Evolutionary conservation across 208 protist species (phyloP).

Genomic region (Chromosphaera perkinsii): DNA sequence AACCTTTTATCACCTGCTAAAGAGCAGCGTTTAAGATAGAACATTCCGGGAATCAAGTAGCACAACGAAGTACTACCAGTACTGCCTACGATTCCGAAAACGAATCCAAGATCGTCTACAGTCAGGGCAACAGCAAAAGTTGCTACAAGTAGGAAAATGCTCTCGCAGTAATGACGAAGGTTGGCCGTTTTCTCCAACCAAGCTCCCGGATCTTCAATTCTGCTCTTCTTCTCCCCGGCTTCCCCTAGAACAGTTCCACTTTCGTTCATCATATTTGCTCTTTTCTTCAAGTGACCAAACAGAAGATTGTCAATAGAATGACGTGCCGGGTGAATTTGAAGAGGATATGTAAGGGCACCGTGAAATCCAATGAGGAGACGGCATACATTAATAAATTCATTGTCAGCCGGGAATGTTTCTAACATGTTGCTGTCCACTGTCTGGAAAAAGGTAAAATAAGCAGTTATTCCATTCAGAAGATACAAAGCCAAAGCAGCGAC

Average conservation of each 20-base stretch:
- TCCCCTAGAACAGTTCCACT: no score
- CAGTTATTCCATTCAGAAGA: neutral
- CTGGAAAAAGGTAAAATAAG: conserved; percentile 4
- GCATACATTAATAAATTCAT: neutral
- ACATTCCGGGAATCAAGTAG: conserved; percentile 28
- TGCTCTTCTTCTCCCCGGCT: no score
- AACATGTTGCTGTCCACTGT: neutral
- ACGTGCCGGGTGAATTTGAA: neutral
- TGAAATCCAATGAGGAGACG: conserved; percentile 3
- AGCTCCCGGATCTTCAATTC: no score
- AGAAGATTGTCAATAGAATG: no score
- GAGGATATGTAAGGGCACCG: conserved; percentile 12
- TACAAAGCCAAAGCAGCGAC: neutral
- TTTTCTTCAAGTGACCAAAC: no score
- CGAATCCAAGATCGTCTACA: conserved; percentile 1
- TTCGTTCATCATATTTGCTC: no score
- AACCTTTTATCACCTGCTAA: no score
- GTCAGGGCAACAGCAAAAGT: neutral
- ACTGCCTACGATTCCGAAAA: conserved; percentile 26
- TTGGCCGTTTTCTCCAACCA: no score
- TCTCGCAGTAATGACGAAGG: no score
- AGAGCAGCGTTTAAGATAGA: no score
- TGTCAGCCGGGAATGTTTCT: neutral
- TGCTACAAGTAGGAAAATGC: no score
- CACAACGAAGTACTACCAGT: conserved; percentile 30